Percentiles rank a stretch among this genome's conserved stretches.
phyloP scores from a whole-genome alignment of 2,329 filamentous ascomycete species.

The Sodiomyces alkalinus region DNA sequence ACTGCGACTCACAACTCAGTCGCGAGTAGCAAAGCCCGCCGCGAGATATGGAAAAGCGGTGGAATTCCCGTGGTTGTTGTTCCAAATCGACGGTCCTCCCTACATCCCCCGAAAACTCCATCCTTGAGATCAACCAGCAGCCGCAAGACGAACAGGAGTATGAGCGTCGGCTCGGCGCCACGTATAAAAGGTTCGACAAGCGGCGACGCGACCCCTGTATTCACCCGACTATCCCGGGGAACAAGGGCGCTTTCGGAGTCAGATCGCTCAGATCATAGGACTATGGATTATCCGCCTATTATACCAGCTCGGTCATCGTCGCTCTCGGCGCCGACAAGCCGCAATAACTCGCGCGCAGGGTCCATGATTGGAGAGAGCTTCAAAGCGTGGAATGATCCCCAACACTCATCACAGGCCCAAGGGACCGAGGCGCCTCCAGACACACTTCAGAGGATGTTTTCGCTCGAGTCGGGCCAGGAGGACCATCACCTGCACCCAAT shows the following conservation, averaged over 20 bases:
- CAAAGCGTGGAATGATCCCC: slow-evolving; percentile 34
- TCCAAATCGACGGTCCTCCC: slow-evolving; percentile 40
- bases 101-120: slow-evolving; percentile 33
- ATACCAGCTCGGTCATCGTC: slow-evolving; percentile 44
- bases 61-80: slow-evolving; percentile 49
- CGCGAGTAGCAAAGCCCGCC: slow-evolving; percentile 38
- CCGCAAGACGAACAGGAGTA: slow-evolving; percentile 35
- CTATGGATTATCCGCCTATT: slow-evolving; percentile 43
- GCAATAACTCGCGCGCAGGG: slow-evolving; percentile 35
- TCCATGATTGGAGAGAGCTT: slow-evolving; percentile 45
- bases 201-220: slow-evolving; percentile 25
- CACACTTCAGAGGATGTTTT: slow-evolving; percentile 13
- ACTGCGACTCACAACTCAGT: slow-evolving; percentile 32
- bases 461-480: slow-evolving; percentile 20
- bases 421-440: slow-evolving; percentile 11
- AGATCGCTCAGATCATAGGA: slow-evolving; percentile 35
- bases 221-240: slow-evolving; percentile 25
- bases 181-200: slow-evolving; percentile 23
- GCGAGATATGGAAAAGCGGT: slow-evolving; percentile 42
- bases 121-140: slow-evolving; percentile 49
- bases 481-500: slow-evolving; percentile 8
- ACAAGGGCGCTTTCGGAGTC: slow-evolving; percentile 30
- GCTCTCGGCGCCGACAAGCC: slow-evolving; percentile 46
- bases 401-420: slow-evolving; percentile 8
- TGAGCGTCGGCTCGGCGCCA: slow-evolving; percentile 34